Base-by-base conservation (phyloP, 148 eudicot species). In the Cornus florida region DNA sequence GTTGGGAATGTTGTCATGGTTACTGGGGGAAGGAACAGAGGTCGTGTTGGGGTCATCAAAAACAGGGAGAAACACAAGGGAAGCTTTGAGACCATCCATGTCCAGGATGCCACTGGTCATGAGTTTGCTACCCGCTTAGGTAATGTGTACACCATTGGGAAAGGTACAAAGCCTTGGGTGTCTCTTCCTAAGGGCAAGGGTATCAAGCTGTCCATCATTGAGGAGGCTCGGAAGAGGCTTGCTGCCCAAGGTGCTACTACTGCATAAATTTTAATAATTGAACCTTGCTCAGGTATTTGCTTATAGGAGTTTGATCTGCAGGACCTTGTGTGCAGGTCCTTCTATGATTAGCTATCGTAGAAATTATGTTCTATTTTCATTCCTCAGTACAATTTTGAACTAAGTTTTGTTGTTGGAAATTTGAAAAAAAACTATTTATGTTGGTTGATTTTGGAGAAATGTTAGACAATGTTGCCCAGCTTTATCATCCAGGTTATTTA, bases 1-100 rank as follows among this genome's bases (percentile, higher is more conserved):
- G 91, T 88, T 14, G 91, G 91, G 2, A 88, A 88, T 84, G 91
- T 88, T 76, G 91, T 88, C 0, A 88, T 88, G 91, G 91, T 88
- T 76, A 88, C 91, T 66, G 91, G 91, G 60, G 91, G 91, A 69
- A 84, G 91, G 70, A 88, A 88, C 74, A 88, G 87, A 70, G 89
- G 91, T 13, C 87, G 90, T 67, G 89, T 87, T 84, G 90, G 90
- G 16, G 72, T 88, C 16, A 76, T 88, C 77, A 88, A 88, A 85
- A 88, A 80, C 80, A 83, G 91, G 78, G 91, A 88, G 81, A 88
- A 88, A 84, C 91, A 88, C 50, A 88, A 88, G 84, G 91, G 91
- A 7, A 86, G 89, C 83, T 88, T 88, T 39, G 91, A 88, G 75
- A 88, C 91, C 13, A 78, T 88, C 57, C 91, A 88, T 70, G 75